Conservation (phyloP, 148 eudicot genomes). For the Chenopodium berlandieri region DNA sequence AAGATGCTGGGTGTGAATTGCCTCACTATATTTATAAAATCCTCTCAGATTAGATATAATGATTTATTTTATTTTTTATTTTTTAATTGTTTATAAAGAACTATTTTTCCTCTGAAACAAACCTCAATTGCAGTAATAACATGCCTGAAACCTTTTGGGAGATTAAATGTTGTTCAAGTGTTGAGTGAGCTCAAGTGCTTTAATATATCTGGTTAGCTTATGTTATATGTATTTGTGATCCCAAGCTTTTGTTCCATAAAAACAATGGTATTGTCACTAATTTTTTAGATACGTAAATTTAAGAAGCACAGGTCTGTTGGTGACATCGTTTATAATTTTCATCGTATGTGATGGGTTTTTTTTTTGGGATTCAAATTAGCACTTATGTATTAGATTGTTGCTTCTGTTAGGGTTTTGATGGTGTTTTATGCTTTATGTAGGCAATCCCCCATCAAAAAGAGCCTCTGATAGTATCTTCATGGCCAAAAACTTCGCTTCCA, state of each 20-base stretch:
- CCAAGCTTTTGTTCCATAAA: background rate
- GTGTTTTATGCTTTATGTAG: conserved; percentile 30
- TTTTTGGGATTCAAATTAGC: background rate
- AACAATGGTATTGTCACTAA: background rate
- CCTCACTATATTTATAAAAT: background rate
- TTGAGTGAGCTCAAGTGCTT: background rate
- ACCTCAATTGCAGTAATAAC: background rate
- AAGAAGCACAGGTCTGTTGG: background rate
- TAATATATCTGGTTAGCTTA: background rate
- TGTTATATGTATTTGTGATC: background rate
- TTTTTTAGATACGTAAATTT: background rate
- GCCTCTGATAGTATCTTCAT: conserved; percentile 80
- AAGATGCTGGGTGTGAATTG: background rate
- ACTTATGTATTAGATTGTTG: background rate
- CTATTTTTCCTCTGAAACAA: background rate
- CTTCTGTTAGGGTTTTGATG: background rate
- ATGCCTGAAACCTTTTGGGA: background rate
- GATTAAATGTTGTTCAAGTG: background rate
- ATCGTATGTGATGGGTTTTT: background rate
- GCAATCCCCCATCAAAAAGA: conserved; percentile 74
- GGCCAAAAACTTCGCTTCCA: conserved; percentile 90
- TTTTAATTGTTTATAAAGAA: background rate
- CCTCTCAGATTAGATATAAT: background rate
- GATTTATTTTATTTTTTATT: background rate
- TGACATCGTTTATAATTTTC: background rate